These are phyloP conservation scores for Trichopus zeylanicus DNA, from an alignment of 116 monocot genomes.

Conservation along the genomic window DNA sequence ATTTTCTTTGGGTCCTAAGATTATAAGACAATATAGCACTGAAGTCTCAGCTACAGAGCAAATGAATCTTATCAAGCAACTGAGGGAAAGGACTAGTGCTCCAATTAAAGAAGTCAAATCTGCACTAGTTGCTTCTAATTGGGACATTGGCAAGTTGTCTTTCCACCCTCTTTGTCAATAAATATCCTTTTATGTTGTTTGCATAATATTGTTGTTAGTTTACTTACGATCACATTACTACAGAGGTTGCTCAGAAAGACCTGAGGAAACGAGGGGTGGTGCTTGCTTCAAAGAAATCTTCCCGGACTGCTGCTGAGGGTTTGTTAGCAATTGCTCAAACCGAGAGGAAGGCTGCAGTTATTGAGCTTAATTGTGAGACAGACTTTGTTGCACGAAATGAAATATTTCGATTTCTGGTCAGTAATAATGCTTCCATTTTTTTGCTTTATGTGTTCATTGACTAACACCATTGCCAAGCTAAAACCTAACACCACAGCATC, in stretches of 20 bases:
- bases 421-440: neutral
- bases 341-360: neutral
- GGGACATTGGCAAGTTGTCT: conserved; percentile 65
- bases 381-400: neutral
- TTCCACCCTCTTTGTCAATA: too few species aligned
- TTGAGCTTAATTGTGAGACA: neutral
- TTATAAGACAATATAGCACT: conserved; percentile 26
- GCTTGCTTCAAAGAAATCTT: conserved; percentile 82
- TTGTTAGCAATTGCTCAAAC: conserved; percentile 57
- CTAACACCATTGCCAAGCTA: too few species aligned
- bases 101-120: conserved; percentile 92
- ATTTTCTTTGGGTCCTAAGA: neutral
- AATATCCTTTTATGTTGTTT: neutral
- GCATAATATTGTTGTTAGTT: neutral
- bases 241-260: conserved; percentile 88
- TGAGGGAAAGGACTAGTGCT: conserved; percentile 84
- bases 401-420: neutral
- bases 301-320: conserved; percentile 76
- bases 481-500: too few species aligned
- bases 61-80: conserved; percentile 73
- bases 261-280: conserved; percentile 83
- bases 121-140: conserved; percentile 64
- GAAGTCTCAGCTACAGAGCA: conserved; percentile 58
- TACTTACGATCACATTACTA: conserved; percentile 4
- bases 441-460: too few species aligned